Base-by-base conservation (phyloP, 2,329 filamentous ascomycete genomes). In the Colletotrichum sp. region DNA sequence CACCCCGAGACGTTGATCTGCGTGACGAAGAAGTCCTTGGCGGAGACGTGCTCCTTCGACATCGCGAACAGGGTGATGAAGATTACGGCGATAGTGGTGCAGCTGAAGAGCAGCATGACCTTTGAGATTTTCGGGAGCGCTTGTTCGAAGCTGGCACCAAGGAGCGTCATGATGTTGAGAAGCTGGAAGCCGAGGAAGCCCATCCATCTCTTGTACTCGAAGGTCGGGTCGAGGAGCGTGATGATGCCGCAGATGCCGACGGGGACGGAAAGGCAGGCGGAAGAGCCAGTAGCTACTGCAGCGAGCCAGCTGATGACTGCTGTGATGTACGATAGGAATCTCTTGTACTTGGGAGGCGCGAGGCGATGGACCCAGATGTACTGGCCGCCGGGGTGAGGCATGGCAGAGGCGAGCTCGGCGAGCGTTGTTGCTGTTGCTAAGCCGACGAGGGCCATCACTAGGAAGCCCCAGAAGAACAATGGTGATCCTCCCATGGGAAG, bases 351-450 rank as follows among this genome's bases (percentile, higher is more conserved):
- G 3, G 32, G 57, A 1, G 80, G 78, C 0, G 81, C 81, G 13
- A 81, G 78, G 7, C 75, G 69, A 72, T 78, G 76, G 16, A 79
- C 78, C 81, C 81, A 82, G 74, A 80, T 75, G 57, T 81, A 81
- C 76, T 82, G 81, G 15, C 81, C 81, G 2, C 80, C 81, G 24
- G 81, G 77, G 26, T 82, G 79, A 5, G 81, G 81, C 79, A 81
- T 81, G 32, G 81, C 80, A 0, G 80, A 81, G 6, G 79, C 75
- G 63, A 82, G 75, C 77, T 82, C 81, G 21, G 80, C 78, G n/a
- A 82, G 81, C 2, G 79, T 79, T 12, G 76, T 77, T 18, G 80
- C 80, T 26, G 79, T 81, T 32, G 78, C 79, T 34, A 81, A 74
- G 12, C 79, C 80, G 28, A 82, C 78, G 30, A 77, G 39, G 0